phyloP scores from a whole-genome alignment of 495 filamentous ascomycete species.

The Halenospora varia region DNA sequence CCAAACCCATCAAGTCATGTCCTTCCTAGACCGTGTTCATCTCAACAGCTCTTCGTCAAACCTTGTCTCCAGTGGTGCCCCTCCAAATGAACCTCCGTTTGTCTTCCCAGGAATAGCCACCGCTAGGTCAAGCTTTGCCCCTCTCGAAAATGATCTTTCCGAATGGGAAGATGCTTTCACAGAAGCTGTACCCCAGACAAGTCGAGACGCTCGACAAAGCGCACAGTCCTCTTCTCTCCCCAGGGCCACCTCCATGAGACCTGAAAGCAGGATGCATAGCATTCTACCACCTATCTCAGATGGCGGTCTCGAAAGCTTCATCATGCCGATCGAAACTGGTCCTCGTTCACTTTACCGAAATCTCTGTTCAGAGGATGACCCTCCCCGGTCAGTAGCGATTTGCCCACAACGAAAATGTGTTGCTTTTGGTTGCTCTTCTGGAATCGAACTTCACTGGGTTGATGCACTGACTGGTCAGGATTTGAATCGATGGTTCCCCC shows the following conservation, averaged over 20 bases:
- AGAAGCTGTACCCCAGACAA: neutral
- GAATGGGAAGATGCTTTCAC: conserved; percentile 17
- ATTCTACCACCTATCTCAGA: neutral
- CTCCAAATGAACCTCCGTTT: conserved; percentile 3
- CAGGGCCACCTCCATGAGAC: neutral
- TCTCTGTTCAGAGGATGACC: conserved; percentile 61
- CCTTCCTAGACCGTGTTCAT: conserved; percentile 14
- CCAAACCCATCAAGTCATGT: conserved; percentile 2
- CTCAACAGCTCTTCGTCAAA: conserved; percentile 13
- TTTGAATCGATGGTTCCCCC: conserved; percentile 60
- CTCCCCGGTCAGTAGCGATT: conserved; percentile 63
- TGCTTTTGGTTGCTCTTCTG: conserved; percentile 64
- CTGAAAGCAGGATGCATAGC: neutral
- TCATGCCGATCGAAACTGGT: conserved; percentile 26
- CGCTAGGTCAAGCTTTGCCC: neutral
- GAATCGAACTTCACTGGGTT: conserved; percentile 72
- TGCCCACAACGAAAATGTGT: conserved; percentile 65
- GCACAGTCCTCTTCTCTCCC: conserved; percentile 7
- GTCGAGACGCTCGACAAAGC: neutral
- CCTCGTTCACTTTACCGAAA: conserved; percentile 48
- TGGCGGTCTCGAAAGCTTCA: neutral
- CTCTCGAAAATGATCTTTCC: conserved; percentile 3
- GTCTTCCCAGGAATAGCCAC: conserved; percentile 15
- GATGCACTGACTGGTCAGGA: conserved; percentile 57
- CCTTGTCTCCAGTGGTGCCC: neutral